These are phyloP conservation scores for Saccharata proteae DNA, from an alignment of 2,329 filamentous ascomycete genomes.

Conservation along the genomic window DNA sequence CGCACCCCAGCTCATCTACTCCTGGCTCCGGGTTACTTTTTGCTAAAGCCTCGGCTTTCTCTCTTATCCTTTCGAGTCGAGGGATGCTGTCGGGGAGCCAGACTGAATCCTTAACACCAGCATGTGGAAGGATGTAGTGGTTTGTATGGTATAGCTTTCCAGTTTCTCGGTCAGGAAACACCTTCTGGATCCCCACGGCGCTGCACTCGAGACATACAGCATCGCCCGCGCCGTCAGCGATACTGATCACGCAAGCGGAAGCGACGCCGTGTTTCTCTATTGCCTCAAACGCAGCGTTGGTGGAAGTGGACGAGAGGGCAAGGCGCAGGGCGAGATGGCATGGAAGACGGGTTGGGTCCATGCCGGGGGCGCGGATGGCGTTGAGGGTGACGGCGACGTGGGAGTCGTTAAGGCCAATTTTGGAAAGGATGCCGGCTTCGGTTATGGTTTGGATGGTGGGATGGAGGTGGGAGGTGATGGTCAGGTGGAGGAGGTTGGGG, in stretches of 20 bases:
- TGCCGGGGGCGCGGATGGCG: conserved; percentile 46
- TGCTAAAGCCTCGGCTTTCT: conserved; percentile 15
- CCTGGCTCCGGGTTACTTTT: conserved; percentile 13
- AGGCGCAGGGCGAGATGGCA: conserved; percentile 49
- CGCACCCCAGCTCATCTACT: conserved; percentile 16
- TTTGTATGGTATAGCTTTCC: conserved; percentile 28
- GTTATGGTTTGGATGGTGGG: conserved; percentile 45
- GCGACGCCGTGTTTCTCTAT: conserved; percentile 39
- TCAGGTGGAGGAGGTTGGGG: conserved; percentile 37
- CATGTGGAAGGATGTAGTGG: conserved; percentile 29
- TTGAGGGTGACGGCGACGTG: conserved; percentile 51
- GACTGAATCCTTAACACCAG: conserved; percentile 25
- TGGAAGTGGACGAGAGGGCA: conserved; percentile 40
- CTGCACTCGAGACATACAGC: conserved; percentile 38
- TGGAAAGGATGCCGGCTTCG: conserved; percentile 50
- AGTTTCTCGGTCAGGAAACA: conserved; percentile 22
- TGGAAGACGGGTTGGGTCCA: conserved; percentile 40
- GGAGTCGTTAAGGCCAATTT: conserved; percentile 50
- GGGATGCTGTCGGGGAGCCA: conserved; percentile 31
- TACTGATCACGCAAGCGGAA: conserved; percentile 40
- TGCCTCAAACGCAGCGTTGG: conserved; percentile 32
- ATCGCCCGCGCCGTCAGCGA: conserved; percentile 34
- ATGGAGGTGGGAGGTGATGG: conserved; percentile 31
- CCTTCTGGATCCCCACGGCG: conserved; percentile 4
- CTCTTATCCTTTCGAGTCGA: conserved; percentile 26